Conservation (phyloP, 305 asterid genomes). For the Fraxinus xanthoxyloides region DNA sequence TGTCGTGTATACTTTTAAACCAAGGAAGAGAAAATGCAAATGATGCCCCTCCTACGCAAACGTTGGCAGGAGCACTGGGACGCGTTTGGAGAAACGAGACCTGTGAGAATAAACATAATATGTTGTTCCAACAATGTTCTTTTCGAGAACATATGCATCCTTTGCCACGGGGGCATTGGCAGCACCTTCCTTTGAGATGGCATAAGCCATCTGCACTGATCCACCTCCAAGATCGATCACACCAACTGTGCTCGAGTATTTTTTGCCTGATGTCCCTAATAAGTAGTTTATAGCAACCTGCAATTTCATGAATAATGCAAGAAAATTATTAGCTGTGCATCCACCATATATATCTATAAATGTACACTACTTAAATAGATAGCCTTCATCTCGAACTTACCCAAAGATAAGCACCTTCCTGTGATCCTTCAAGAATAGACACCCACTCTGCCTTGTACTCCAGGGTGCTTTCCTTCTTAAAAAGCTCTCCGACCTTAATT, state of each 20-base stretch:
- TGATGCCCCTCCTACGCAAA: too few relatives aligned
- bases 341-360: not conserved
- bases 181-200: constrained; percentile 32
- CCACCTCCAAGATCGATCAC: constrained; percentile 65
- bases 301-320: not conserved
- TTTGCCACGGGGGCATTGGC: constrained; percentile 26
- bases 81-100: constrained; percentile 3
- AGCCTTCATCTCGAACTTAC: constrained; percentile 31
- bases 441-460: constrained; percentile 49
- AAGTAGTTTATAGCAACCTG: constrained; percentile 52
- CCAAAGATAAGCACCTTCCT: constrained; percentile 74
- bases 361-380: not conserved
- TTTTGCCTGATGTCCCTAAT: constrained; percentile 32
- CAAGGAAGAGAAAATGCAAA: not conserved
- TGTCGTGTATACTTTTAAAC: not conserved
- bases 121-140: constrained; percentile 25
- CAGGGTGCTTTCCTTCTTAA: constrained; percentile 46
- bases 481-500: constrained; percentile 48
- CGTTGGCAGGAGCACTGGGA: not conserved
- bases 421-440: constrained; percentile 51
- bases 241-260: constrained; percentile 30
- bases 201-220: constrained; percentile 60
- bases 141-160: constrained; percentile 30
- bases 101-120: constrained; percentile 51
- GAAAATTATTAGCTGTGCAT: not conserved